These are phyloP conservation scores for Hymenoscyphus albidus DNA, from an alignment of 2,329 filamentous ascomycete genomes.

Conservation along the genomic window DNA sequence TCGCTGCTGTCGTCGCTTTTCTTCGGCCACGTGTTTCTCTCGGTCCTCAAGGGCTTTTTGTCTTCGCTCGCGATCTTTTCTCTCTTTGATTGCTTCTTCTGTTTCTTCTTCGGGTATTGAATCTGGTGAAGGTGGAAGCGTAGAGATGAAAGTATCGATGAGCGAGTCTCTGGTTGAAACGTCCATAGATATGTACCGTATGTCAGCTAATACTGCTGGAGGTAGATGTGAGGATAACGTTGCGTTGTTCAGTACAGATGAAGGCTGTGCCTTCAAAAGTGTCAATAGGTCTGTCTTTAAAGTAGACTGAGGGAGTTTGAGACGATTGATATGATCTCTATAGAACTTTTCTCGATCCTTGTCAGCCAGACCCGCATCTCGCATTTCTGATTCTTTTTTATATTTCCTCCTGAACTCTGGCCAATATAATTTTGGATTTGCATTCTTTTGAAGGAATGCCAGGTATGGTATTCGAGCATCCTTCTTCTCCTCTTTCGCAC, in stretches of 20 bases:
- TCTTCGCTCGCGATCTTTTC: conserved; percentile 52
- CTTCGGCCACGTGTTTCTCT: conserved; percentile 58
- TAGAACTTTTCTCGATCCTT: conserved; percentile 79
- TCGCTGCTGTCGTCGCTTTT: conserved; percentile 56
- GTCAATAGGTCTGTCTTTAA: conserved; percentile 66
- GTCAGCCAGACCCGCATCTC: conserved; percentile 65
- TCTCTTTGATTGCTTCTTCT: conserved; percentile 48
- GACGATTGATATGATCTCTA: conserved; percentile 65
- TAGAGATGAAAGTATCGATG: conserved; percentile 62
- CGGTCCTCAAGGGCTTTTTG: conserved; percentile 65
- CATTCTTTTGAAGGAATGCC: conserved; percentile 73
- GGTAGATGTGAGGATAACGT: conserved; percentile 58
- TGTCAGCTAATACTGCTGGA: conserved; percentile 57
- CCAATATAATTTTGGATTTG: conserved; percentile 93
- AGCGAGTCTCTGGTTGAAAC: conserved; percentile 58
- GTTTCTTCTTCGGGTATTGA: conserved; percentile 44
- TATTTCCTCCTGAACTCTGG: conserved; percentile 92
- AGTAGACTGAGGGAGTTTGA: conserved; percentile 62
- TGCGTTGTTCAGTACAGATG: conserved; percentile 55
- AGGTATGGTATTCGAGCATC: conserved; percentile 83
- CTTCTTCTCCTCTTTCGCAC: conserved; percentile 71
- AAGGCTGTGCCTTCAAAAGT: conserved; percentile 59
- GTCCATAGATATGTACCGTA: conserved; percentile 67
- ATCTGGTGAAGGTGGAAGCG: conserved; percentile 56
- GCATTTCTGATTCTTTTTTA: conserved; percentile 77